Conservation (phyloP, 1,139 yeast species). For the Saccharomyces hybrid region DNA sequence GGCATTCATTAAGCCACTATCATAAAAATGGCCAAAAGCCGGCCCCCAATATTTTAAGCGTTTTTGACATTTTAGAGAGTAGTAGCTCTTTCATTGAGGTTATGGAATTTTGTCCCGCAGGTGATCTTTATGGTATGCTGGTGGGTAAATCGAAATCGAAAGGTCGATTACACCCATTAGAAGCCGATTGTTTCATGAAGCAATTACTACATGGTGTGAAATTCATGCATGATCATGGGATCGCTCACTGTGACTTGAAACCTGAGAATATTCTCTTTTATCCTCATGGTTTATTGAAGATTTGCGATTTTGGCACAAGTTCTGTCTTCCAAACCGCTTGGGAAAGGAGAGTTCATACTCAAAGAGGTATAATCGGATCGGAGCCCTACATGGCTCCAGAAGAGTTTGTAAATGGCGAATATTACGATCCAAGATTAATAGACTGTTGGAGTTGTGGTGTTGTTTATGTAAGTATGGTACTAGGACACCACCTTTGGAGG, state of each 20-base stretch:
- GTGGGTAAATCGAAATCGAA: conserved; percentile 20
- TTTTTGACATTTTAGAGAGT: conserved; percentile 54
- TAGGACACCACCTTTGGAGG: conserved; percentile 44
- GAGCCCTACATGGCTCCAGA: conserved; percentile 70
- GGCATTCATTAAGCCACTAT: conserved; percentile 49
- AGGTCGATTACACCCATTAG: conserved; percentile 38
- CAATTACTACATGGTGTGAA: conserved; percentile 56
- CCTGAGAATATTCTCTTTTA: conserved; percentile 54
- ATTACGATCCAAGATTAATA: conserved; percentile 50
- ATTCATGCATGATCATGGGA: conserved; percentile 63
- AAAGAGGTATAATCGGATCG: conserved; percentile 60
- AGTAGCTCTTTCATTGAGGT: conserved; percentile 58
- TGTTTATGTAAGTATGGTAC: conserved; percentile 43
- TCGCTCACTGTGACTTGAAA: conserved; percentile 67
- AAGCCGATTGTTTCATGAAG: conserved; percentile 61
- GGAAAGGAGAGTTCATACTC: conserved; percentile 46
- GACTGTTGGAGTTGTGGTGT: conserved; percentile 68
- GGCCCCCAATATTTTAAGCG: conserved; percentile 51
- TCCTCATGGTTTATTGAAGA: conserved; percentile 43
- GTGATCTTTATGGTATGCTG: conserved; percentile 50
- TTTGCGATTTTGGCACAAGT: conserved; percentile 66
- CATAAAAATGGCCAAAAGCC: conserved; percentile 12
- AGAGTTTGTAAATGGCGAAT: conserved; percentile 38
- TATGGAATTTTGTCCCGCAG: conserved; percentile 68
- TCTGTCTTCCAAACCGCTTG: conserved; percentile 63